Evolutionary conservation across 1,139 yeast species (phyloP), one percentile per base, ranked within the genome.

Genomic region (Kodamaea sp.): DNA sequence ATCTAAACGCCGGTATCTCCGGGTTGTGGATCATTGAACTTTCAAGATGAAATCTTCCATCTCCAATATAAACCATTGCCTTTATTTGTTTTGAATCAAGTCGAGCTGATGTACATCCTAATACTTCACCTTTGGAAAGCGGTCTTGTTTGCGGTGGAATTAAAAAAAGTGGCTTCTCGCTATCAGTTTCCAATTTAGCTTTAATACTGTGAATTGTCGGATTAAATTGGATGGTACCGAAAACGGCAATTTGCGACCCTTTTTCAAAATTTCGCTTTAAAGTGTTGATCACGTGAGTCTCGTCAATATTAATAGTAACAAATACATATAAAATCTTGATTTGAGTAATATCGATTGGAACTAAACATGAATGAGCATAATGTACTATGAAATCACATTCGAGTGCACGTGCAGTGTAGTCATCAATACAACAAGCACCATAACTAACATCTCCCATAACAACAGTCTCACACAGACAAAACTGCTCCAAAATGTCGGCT

Each of bases 391-490:
- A 85, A 58, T 92, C 99, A 62, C 98, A 94, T 39, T 86, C 96
- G 33, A 92, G 65, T 0, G 97, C 82, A 44, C 90, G 70, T 4
- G 99, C 98, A 0, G 98, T 90, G 57, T 75, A 92, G 58, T 92
- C 99, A 58, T 92, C 99, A 38, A 92, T 89, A 63, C 99, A 92
- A 58, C 99, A 92, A 0, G 99, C 99, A 27, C 99, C 99, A 55
- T 92, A 92, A 0, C 97, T 88, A 1, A 92, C 98, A 61, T 92
- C 99, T 2, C 99, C 99, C 98, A 92, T 94, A 5, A 92, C 95
- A 1, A 94, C 72, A 0, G 92, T 86, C 54, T 90, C 96, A 36
- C 84, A 92, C 6, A 68, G 65, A 56, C 97, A 89, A 54, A 92
- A 90, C 60, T 90, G 96, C 56, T 89, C 96, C 29, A 92, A 60